Conservation (phyloP, 441 rosid species). For the Aleurites moluccanus region DNA sequence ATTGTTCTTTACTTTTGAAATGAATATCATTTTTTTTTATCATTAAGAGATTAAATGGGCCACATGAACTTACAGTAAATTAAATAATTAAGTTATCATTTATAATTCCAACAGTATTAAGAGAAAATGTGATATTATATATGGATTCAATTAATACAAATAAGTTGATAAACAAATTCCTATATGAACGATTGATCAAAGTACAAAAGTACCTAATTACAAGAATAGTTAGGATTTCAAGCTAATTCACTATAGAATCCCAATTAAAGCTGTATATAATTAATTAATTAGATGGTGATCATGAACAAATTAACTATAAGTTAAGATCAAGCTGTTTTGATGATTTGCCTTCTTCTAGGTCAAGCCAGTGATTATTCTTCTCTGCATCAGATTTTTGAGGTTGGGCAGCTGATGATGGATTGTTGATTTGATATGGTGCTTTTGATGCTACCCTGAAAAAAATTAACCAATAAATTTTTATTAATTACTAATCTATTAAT, state of each 20-base stretch:
- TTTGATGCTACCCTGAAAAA: constrained; percentile 48
- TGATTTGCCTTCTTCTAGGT: constrained; percentile 31
- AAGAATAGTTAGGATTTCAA: neutral
- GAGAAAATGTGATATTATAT: too few relatives aligned
- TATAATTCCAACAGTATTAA: too few relatives aligned
- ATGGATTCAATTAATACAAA: neutral
- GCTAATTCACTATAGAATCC: neutral
- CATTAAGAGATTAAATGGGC: too few relatives aligned
- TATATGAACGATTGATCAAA: neutral
- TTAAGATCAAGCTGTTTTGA: constrained; percentile 52
- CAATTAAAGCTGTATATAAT: neutral
- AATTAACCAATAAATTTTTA: neutral
- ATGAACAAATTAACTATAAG: constrained; percentile 29
- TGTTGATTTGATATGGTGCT: constrained; percentile 60
- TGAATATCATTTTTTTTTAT: too few relatives aligned
- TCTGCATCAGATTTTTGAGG: constrained; percentile 26
- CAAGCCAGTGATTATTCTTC: constrained; percentile 10
- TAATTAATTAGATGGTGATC: neutral
- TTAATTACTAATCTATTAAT: neutral
- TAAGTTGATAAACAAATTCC: neutral
- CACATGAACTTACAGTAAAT: too few relatives aligned
- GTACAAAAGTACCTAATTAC: neutral
- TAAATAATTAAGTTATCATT: too few relatives aligned
- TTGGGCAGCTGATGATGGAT: neutral
- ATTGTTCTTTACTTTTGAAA: too few relatives aligned